phyloP scores from a whole-genome alignment of 345 rosid species.

The Populus pruinosa region DNA sequence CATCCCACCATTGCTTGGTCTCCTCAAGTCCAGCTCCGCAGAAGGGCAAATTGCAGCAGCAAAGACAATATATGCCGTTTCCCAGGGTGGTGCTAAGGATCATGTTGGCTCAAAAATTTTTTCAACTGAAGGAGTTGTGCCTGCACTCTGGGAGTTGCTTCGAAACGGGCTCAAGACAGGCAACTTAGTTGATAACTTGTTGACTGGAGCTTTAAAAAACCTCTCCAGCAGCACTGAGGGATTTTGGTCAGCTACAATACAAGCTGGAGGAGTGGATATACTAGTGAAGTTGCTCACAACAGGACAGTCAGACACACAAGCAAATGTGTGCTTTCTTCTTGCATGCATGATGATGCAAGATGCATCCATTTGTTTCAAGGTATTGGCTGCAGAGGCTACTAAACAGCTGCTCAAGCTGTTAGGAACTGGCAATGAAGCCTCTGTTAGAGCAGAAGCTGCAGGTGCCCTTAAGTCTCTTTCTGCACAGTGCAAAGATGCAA shows the following conservation, averaged over 20 bases:
- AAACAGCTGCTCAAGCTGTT: constrained; percentile 81
- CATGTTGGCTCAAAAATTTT: constrained; percentile 98
- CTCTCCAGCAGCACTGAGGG: constrained; percentile 93
- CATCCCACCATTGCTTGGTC: constrained; percentile 98
- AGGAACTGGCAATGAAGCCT: constrained; percentile 92
- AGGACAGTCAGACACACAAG: constrained; percentile 78
- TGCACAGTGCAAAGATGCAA: constrained; percentile 87
- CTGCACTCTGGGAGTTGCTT: constrained; percentile 85
- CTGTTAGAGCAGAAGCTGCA: constrained; percentile 99
- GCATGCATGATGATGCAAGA: constrained; percentile 97
- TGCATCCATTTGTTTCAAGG: constrained; percentile 78
- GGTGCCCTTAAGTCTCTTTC: constrained; percentile 97
- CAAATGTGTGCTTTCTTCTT: constrained; percentile 95
- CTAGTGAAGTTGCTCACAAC: constrained; percentile 88
- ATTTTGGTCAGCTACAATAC: constrained; percentile 86
- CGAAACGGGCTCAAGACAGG: constrained; percentile 71
- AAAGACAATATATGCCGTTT: constrained; percentile 91
- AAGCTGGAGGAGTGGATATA: constrained; percentile 94
- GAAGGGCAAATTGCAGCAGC: constrained; percentile 98
- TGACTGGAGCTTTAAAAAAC: constrained; percentile 92
- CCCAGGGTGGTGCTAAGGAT: constrained; percentile 94
- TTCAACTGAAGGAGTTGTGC: constrained; percentile 99
- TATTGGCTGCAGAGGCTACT: constrained; percentile 87
- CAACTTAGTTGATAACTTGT: constrained; percentile 75
- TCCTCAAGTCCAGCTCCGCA: constrained; percentile 90